A percentile compares a stretch with the other conserved stretches of the same genome.
Evolutionary conservation across 2,329 filamentous ascomycete species (phyloP).

Genomic region (Dothistroma pini): DNA sequence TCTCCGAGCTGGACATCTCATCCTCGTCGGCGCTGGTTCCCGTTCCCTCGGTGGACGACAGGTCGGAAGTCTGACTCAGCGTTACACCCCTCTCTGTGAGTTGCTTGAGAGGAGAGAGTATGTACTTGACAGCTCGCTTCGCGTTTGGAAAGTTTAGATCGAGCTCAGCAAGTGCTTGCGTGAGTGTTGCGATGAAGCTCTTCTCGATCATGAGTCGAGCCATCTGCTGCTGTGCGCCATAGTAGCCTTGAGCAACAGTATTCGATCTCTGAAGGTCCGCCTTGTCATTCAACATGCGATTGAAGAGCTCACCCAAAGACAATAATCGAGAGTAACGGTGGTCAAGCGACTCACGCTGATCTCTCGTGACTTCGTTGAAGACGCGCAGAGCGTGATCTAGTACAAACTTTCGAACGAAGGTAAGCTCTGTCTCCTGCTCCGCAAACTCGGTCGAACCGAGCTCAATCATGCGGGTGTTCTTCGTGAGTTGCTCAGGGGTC

Average conservation of each 20-base stretch:
- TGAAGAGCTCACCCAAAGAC: slow-evolving; percentile 85
- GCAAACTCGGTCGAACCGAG: slow-evolving; percentile 40
- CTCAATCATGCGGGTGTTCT: slow-evolving; percentile 12
- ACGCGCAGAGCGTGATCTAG: slow-evolving; percentile 88
- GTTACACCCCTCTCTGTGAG: slow-evolving; percentile 83
- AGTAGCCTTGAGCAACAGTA: slow-evolving; percentile 13
- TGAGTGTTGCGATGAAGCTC: slow-evolving; percentile 84
- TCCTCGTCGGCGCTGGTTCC: slow-evolving; percentile 67
- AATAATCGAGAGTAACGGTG: slow-evolving; percentile 84
- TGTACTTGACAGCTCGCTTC: slow-evolving; percentile 94
- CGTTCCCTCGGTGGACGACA: slow-evolving; percentile 59
- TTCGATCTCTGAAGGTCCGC: slow-evolving; percentile 52
- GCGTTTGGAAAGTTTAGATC: slow-evolving; percentile 92
- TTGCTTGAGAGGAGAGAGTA: slow-evolving; percentile 81
- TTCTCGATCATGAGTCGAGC: slow-evolving; percentile 98
- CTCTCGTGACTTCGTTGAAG: slow-evolving; percentile 91
- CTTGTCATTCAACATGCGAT: slow-evolving; percentile 81
- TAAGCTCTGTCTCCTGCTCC: slow-evolving; percentile 76
- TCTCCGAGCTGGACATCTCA: slow-evolving; percentile 73
- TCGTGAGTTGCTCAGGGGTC: slow-evolving; percentile 69
- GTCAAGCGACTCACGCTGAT: slow-evolving; percentile 80
- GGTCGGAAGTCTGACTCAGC: slow-evolving; percentile 75
- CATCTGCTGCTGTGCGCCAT: slow-evolving; percentile 70
- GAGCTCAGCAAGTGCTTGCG: slow-evolving; percentile 88
- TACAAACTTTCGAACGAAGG: slow-evolving; percentile 92